These are phyloP conservation scores for Cyberlindnera bimundalis DNA, from an alignment of 805 yeast genomes.

Conservation along the genomic window DNA sequence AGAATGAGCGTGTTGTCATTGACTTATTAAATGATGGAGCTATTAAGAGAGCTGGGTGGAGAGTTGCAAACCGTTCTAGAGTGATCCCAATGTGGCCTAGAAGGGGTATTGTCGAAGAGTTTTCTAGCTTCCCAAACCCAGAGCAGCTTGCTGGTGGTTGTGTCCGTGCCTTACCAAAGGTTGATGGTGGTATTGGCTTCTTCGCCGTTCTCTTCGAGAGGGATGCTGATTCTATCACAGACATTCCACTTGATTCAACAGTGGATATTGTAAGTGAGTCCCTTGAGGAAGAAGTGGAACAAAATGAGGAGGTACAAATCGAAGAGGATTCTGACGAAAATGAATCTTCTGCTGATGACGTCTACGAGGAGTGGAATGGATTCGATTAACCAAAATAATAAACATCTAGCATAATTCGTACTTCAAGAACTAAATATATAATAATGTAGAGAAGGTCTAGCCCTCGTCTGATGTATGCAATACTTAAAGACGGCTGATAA, in stretches of 20 bases:
- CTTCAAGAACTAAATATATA: not conserved
- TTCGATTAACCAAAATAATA: constrained; percentile 23
- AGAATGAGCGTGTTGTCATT: constrained; percentile 88
- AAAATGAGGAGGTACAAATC: too few species aligned
- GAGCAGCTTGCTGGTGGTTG: constrained; percentile 76
- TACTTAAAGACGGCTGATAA: constrained; percentile 40
- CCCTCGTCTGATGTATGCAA: not conserved
- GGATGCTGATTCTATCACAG: constrained; percentile 5
- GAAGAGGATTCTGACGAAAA: not conserved
- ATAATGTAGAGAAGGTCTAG: not conserved
- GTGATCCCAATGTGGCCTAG: constrained; percentile 85
- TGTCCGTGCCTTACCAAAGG: constrained; percentile 77
- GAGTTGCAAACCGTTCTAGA: constrained; percentile 48
- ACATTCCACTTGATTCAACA: constrained; percentile 1
- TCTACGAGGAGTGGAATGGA: constrained; percentile 36
- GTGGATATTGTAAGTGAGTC: not conserved
- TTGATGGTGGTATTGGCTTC: constrained; percentile 98
- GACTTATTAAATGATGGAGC: constrained; percentile 66
- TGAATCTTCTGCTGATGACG: not conserved
- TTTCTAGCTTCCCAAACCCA: constrained; percentile 45
- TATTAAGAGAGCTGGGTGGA: constrained; percentile 74
- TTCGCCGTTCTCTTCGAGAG: constrained; percentile 91
- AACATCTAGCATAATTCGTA: constrained; percentile 3
- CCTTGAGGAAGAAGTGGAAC: not conserved
- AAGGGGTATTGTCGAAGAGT: constrained; percentile 75